These are phyloP conservation scores for Alternaria longipes DNA, from an alignment of 2,329 filamentous ascomycete genomes.

Conservation along the genomic window DNA sequence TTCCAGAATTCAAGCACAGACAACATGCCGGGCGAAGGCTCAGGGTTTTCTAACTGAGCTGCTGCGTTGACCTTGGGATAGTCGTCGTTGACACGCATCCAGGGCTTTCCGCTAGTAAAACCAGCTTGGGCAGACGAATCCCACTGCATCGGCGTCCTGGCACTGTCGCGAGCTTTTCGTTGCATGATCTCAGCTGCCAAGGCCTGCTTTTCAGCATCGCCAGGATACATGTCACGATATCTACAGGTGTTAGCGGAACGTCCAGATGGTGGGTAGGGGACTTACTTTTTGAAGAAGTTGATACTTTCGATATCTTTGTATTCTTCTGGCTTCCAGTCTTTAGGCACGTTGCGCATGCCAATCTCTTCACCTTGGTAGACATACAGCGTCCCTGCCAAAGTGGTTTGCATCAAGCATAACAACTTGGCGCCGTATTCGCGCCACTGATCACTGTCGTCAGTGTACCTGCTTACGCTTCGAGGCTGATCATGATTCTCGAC, in stretches of 20 bases:
- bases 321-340: slow-evolving; percentile 54
- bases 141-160: slow-evolving; percentile 75
- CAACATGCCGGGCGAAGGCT: slow-evolving; percentile 41
- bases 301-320: slow-evolving; percentile 65
- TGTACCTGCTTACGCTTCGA: slow-evolving; percentile 59
- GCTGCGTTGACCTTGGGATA: slow-evolving; percentile 66
- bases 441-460: slow-evolving; percentile 58
- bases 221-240: slow-evolving; percentile 43
- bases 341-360: slow-evolving; percentile 61
- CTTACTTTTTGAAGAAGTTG: slow-evolving; percentile 61
- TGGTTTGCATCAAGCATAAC: slow-evolving; percentile 59
- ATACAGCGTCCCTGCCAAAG: slow-evolving; percentile 58
- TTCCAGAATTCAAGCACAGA: slow-evolving; percentile 71
- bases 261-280: background rate
- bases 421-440: slow-evolving; percentile 60
- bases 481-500: slow-evolving; percentile 65
- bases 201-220: slow-evolving; percentile 37
- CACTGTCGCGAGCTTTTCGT: slow-evolving; percentile 71
- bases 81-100: slow-evolving; percentile 69
- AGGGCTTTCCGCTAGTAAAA: slow-evolving; percentile 67
- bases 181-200: slow-evolving; percentile 57
- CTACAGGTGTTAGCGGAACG: slow-evolving; percentile 23
- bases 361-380: slow-evolving; percentile 63
- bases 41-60: slow-evolving; percentile 55
- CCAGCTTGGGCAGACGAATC: slow-evolving; percentile 64